Evolutionary conservation across 129 eudicot species (phyloP), one percentile per base, ranked within the genome.

Genomic region (Arctium lappa): DNA sequence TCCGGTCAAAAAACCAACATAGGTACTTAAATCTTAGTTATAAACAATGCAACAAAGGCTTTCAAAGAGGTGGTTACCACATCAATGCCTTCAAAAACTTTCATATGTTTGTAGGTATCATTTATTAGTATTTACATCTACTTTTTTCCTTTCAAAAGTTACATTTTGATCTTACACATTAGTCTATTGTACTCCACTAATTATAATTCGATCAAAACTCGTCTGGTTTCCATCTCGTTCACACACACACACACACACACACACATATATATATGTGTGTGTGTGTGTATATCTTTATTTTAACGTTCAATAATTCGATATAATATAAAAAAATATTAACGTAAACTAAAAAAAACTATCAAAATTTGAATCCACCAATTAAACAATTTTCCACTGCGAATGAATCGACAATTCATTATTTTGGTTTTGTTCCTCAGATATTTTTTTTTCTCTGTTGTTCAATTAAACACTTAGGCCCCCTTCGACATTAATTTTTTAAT

Each of bases 61-160:
- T 76, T 33, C 32, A 30, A 76, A 39, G 81, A 56, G 81, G 36
- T 77, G 39, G 73, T 77, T 62, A 34, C 34, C 50, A 60, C 73
- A 77, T 62, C 73, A 77, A 77, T 77, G 81, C 75, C 12, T 72
- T 36, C 22, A 18, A 34, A 72, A 31, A 16, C 72, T 18, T 60
- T 32, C 50, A 56, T 77, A 60, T 18, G 36, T 65, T 62, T 60
- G 48, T 60, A 9, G 65, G 34, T 60, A 60, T 77, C 50, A 77
- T 77, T 77, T 53, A 53, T 33, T 60, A 56, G 5, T 56, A 34
- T 56, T 62, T 33, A 72, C 36, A 72, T 11, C 38, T 31, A 31
- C 38, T 32, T 31, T 16, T 72, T 72, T 16, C 36, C n/a, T 31
- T 69, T 60, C 8, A 30, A 71, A 71, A 40, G 48, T 34, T n/a